A percentile compares a stretch with the other conserved stretches of the same genome.
These are phyloP conservation scores for Paramecium biaurelia DNA, from an alignment of 73 alveolate genomes.

Conservation along the genomic window DNA sequence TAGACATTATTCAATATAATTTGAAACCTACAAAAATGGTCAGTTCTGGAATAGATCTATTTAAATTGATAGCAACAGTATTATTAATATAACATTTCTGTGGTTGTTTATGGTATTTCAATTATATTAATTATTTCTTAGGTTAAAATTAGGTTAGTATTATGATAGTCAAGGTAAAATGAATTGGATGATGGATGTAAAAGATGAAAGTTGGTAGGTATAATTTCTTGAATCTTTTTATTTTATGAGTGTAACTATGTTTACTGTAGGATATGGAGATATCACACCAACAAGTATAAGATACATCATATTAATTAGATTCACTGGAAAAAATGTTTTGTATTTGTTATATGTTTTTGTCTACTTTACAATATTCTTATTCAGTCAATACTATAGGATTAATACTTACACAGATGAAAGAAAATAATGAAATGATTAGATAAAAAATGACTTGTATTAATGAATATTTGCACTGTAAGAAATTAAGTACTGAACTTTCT, in stretches of 20 bases:
- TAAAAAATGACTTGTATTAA: conserved; percentile 46
- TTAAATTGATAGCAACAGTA: not conserved
- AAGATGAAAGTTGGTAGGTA: not conserved
- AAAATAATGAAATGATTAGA: conserved; percentile 43
- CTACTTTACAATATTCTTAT: conserved; percentile 5
- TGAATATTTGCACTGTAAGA: conserved; percentile 43
- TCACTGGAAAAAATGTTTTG: conserved; percentile 31
- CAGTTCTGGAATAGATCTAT: not conserved
- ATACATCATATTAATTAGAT: not conserved
- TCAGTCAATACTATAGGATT: conserved; percentile 57
- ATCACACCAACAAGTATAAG: conserved; percentile 8
- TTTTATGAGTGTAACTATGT: conserved; percentile 44
- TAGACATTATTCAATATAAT: not conserved
- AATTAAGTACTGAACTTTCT: conserved; percentile 15
- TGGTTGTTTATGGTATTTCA: conserved; percentile 28
- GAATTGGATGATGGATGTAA: not conserved
- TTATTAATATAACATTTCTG: conserved; percentile 5
- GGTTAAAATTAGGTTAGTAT: conserved; percentile 23
- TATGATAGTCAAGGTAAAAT: not conserved
- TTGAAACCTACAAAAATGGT: not conserved
- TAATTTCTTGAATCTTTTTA: not conserved
- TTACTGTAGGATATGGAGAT: conserved; percentile 56
- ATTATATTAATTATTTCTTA: not conserved
- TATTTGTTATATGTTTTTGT: conserved; percentile 34
- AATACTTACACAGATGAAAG: conserved; percentile 38